These are phyloP conservation scores for Kitagawia praeruptora DNA, from an alignment of 129 eudicot genomes.

Conservation along the genomic window DNA sequence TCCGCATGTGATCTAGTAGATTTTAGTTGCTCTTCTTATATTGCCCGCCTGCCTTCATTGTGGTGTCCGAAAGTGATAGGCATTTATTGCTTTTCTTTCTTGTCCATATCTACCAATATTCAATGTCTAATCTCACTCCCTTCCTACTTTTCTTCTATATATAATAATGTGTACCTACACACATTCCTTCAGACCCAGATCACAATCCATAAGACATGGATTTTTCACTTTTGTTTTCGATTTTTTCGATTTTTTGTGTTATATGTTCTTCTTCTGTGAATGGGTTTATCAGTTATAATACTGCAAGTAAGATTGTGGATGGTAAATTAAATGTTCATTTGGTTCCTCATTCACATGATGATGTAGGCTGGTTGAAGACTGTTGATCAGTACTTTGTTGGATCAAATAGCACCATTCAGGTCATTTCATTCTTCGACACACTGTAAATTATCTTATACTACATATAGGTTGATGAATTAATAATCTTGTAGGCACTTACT, in stretches of 20 bases:
- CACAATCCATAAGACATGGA: not conserved
- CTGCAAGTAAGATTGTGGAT: conserved; percentile 56
- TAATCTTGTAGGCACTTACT: not conserved
- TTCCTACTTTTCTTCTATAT: not conserved
- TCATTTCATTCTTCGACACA: not conserved
- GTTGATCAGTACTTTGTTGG: conserved; percentile 98
- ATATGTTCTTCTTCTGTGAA: conserved; percentile 22
- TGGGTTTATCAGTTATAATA: conserved; percentile 47
- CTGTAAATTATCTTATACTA: not conserved
- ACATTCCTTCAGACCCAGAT: not conserved
- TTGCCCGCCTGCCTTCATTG: not conserved
- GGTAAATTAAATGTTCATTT: conserved; percentile 88
- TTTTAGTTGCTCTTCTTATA: not conserved
- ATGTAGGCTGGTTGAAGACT: conserved; percentile 96
- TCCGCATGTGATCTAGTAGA: not conserved
- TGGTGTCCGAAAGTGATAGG: not conserved
- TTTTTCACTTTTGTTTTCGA: not conserved
- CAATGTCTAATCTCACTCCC: not conserved
- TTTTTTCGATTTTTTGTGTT: conserved; percentile 9
- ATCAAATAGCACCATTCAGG: conserved; percentile 78
- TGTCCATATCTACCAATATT: not conserved
- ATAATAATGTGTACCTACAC: not conserved
- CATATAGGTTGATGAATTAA: not conserved
- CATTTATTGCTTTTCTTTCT: not conserved
- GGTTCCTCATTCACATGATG: conserved; percentile 97